Base-by-base conservation (phyloP, 2,329 filamentous ascomycete genomes). In the Talaromyces funiculosus region DNA sequence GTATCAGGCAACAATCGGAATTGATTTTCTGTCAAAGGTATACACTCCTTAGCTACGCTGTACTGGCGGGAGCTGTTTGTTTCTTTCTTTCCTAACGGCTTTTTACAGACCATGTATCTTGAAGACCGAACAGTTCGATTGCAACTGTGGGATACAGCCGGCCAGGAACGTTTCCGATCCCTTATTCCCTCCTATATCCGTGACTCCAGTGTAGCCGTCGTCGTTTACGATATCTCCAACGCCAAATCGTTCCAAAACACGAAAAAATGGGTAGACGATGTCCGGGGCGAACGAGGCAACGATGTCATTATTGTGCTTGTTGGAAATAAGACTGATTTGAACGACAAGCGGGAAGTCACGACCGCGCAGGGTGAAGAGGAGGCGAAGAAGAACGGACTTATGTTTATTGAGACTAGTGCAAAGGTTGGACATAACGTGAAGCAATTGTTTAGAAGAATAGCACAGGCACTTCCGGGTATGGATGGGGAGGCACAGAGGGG, bases 361-460 rank as follows among this genome's bases (percentile, higher is more conserved):
- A 95, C 92, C 37, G 88, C 90, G 72, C 92, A 97, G 77, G 94
- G 94, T 62, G 94, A 99, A 77, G 94, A 97, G 69, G 94, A 99
- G 79, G 93, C 93, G 45, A 96, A 96, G 84, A 93, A 93, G 82
- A 93, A 96, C 77, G 94, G 94, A 67, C 81, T 97, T 67, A 97
- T 99, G 90, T 99, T 99, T 72, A 94, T 99, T 69, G 94, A 99
- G 82, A 99, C 94, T 59, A 97, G 92, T 75, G 94, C 94, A 59
- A 99, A 99, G 83, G 83, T 96, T 12, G 92, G 95, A 42, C 92
- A 97, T 78, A 99, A 99, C 73, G 95, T 99, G 68, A 99, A 99
- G 83, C 90, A 89, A 67, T 81, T 99, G 61, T 99, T 99, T 81
- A 90, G 92, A 82, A 89, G 92, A 81, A 99, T 99, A 85, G 94